Evolutionary conservation across 495 filamentous ascomycete genomes (phyloP), one percentile per base, ranked within the genome.

Genomic region (Thermochaetoides thermophila): DNA sequence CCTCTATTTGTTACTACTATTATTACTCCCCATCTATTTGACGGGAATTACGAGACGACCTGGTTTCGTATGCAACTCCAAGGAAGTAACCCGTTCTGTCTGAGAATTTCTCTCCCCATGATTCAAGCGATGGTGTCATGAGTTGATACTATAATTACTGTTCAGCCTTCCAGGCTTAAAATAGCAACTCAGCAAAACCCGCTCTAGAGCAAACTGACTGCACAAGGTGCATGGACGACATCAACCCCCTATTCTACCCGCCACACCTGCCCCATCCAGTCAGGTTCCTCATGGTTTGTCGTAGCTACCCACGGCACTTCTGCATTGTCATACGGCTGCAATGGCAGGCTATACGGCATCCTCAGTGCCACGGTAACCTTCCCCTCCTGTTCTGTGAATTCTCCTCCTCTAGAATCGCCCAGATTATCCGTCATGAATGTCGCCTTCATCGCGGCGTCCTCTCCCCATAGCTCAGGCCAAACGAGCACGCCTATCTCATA

Each of bases 401-500:
- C 17, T 7, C 36, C 14, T 16, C 42, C 11, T 40, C 40, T 13
- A 27, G 21, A 32, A 1, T 39, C 29, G 3, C 5, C 26, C 3
- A 74, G 73, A 7, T 33, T 40, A 48, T 87, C 76, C 9, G 46
- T 63, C 43, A 64, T 57, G 43, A 89, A 91, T 0, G 70, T 70
- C 2, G 75, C 73, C 9, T 75, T 57, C 81, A 93, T 87, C 8
- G 55, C 52, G 11, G 65, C 59, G 3, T 60, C 54, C 15, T 59
- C 55, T 0, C 32, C 53, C 31, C 75, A 78, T 21, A 95, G 49
- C 23, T 55, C 69, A 2, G 86, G 86, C 81, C 84, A 89, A 1
- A 93, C 72, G 20, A 92, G 45, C 4, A 95, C 83, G 0, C 85
- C 85, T 27, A 84, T 68, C 52, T 95, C 85, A 57, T 78, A 95